phyloP scores from a whole-genome alignment of 2,329 filamentous ascomycete genomes.

The Xylariaceae sp. region DNA sequence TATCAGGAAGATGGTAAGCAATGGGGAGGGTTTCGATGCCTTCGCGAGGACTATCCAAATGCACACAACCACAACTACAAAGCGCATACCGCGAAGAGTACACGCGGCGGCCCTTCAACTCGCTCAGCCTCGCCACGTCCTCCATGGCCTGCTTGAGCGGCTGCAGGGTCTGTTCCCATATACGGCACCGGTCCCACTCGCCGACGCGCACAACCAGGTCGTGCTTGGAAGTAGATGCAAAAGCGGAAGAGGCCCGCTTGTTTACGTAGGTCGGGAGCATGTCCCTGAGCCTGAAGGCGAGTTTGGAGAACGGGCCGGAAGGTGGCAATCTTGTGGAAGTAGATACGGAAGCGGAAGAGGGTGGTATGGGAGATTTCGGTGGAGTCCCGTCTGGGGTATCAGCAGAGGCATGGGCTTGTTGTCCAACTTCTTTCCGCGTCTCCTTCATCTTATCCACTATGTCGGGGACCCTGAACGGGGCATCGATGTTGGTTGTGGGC shows the following conservation, averaged over 20 bases:
- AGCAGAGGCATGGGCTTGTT: too few relatives aligned
- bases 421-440: too few relatives aligned
- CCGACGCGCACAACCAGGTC: conserved; percentile 19
- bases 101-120: conserved; percentile 15
- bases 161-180: conserved; percentile 22
- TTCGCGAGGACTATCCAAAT: not conserved
- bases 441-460: too few relatives aligned
- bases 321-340: not conserved
- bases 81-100: too few relatives aligned
- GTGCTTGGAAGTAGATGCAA: conserved; percentile 22
- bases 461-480: too few relatives aligned
- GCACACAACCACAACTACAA: not conserved
- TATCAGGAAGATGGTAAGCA: too few relatives aligned
- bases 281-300: conserved; percentile 21
- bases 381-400: not conserved
- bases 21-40: not conserved
- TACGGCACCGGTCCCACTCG: conserved; percentile 21
- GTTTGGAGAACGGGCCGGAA: conserved; percentile 17
- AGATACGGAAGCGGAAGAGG: not conserved
- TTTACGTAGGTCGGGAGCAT: conserved; percentile 20
- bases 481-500: too few relatives aligned
- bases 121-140: conserved; percentile 12
- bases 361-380: too few relatives aligned
- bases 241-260: conserved; percentile 16
- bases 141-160: conserved; percentile 18